A percentile compares a stretch with the other conserved stretches of the same genome.
phyloP scores from a whole-genome alignment of 192 early-diverging fungal genomes.

The Linnemannia elongata region DNA sequence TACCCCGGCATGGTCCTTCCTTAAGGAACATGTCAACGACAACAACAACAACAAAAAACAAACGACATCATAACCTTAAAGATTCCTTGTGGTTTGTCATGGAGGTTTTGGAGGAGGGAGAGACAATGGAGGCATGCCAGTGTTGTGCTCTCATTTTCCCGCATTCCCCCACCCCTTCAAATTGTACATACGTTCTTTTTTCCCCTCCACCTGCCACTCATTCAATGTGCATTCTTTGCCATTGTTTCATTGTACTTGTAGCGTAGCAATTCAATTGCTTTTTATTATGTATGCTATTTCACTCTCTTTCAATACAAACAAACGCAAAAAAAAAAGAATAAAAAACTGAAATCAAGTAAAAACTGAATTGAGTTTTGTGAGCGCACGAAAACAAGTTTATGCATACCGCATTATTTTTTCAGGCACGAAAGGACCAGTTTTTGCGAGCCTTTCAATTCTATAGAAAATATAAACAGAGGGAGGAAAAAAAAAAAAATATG shows the following conservation, averaged over 20 bases:
- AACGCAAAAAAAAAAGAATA: not conserved
- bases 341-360: not conserved
- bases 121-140: not conserved
- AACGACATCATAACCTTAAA: not conserved
- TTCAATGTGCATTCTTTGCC: not conserved
- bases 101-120: not conserved
- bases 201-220: not conserved
- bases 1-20: not conserved
- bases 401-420: not conserved
- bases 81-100: not conserved
- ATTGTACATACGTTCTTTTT: slow-evolving; percentile 22
- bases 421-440: not conserved
- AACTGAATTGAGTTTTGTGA: not conserved
- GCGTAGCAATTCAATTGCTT: not conserved
- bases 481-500: not conserved
- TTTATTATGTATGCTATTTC: not conserved
- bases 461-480: no score
- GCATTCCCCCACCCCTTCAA: not conserved
- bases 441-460: not conserved
- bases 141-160: not conserved
- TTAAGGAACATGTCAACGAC: not conserved
- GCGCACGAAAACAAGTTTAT: no score
- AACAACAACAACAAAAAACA: not conserved
- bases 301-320: no score
- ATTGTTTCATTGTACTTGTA: slow-evolving; percentile 8